phyloP scores from a whole-genome alignment of 352 stramenopile genomes.

The Aphanomyces cochlioides region DNA sequence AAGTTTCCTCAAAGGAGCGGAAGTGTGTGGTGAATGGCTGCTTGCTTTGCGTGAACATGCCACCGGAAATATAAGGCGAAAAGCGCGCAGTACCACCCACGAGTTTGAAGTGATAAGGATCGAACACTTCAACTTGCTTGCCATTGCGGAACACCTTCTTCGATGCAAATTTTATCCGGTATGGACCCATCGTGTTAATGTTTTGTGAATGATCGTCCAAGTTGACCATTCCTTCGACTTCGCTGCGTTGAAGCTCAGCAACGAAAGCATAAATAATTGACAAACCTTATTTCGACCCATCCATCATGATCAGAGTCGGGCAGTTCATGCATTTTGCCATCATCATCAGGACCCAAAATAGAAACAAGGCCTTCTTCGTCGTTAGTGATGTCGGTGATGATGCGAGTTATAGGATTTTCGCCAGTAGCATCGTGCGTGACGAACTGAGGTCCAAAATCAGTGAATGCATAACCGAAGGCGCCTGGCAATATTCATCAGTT shows the following conservation, averaged over 20 bases:
- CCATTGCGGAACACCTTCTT: conserved; percentile 84
- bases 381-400: conserved; percentile 85
- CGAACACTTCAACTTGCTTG: conserved; percentile 82
- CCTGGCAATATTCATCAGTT: conserved; percentile 12
- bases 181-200: conserved; percentile 71
- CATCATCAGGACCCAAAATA: conserved; percentile 73
- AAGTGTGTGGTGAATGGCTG: conserved; percentile 74
- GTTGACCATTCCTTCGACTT: conserved; percentile 72
- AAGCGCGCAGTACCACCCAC: conserved; percentile 80
- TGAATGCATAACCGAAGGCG: conserved; percentile 47
- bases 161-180: conserved; percentile 75
- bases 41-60: conserved; percentile 79
- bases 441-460: conserved; percentile 75
- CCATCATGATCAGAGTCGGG: conserved; percentile 80
- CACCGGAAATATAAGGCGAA: conserved; percentile 71
- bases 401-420: conserved; percentile 78
- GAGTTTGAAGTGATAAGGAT: conserved; percentile 67
- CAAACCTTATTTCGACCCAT: conserved; percentile 63
- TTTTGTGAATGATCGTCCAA: conserved; percentile 55
- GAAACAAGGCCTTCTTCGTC: conserved; percentile 70
- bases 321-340: conserved; percentile 87
- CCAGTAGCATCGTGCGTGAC: conserved; percentile 74
- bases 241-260: conserved; percentile 36
- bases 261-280: not conserved
- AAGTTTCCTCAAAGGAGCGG: conserved; percentile 67